Evolutionary conservation across 129 eudicot species (phyloP).

Genomic region (Deinandra increscens): DNA sequence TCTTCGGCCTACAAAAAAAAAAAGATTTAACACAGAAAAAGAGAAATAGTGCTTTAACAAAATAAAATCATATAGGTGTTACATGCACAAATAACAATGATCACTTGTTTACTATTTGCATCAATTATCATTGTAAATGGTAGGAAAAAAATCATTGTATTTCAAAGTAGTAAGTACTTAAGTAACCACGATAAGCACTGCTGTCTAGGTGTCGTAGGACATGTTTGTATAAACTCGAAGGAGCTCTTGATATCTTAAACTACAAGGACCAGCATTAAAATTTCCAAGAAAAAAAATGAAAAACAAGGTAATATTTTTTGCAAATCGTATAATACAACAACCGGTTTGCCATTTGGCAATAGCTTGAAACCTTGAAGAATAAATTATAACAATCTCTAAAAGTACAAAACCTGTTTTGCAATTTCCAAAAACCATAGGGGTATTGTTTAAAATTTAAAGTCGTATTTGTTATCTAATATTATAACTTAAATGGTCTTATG

Average conservation of each 20-base stretch:
- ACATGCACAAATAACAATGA: neutral
- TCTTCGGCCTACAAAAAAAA: slow-evolving; percentile 51
- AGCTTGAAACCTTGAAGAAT: neutral
- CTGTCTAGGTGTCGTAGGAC: too few species aligned
- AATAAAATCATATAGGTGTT: neutral
- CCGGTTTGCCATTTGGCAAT: neutral
- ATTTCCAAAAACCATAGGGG: neutral
- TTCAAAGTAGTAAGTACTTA: too few species aligned
- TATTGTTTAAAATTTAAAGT: too few species aligned
- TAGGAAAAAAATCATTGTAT: too few species aligned
- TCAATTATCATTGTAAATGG: neutral
- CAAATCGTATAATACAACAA: too few species aligned
- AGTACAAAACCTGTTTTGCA: neutral
- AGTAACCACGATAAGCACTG: too few species aligned
- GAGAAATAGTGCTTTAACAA: neutral
- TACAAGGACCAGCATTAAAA: neutral
- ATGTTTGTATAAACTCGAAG: too few species aligned
- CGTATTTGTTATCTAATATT: neutral
- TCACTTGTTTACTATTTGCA: neutral
- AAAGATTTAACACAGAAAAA: neutral
- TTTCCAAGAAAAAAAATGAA: neutral
- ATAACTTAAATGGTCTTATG: neutral
- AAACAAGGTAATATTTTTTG: neutral
- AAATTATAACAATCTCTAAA: too few species aligned
- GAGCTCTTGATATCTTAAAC: too few species aligned